Percentiles rank a stretch among this genome's conserved stretches.
These are phyloP conservation scores for Fomitopsis schrenkii DNA, from an alignment of 1,284 basidiomycete genomes.

Conservation along the genomic window DNA sequence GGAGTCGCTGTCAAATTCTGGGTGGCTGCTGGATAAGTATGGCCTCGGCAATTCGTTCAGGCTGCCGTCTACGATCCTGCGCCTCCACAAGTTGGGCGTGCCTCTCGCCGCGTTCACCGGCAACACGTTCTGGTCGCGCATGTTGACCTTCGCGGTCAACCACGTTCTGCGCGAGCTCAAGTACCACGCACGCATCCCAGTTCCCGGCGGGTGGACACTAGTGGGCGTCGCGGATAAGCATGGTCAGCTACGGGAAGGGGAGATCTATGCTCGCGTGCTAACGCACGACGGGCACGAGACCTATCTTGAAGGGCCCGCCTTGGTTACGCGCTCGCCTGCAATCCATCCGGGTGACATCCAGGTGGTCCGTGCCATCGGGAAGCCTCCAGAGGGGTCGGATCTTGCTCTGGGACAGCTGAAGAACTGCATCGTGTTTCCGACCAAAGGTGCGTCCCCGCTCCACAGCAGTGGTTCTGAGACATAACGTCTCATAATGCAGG, in stretches of 20 bases:
- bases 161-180: slow-evolving; percentile 65
- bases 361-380: slow-evolving; percentile 54
- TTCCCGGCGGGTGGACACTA: slow-evolving; percentile 57
- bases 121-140: slow-evolving; percentile 48
- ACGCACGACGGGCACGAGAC: slow-evolving; percentile 30
- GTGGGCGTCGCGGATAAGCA: slow-evolving; percentile 68
- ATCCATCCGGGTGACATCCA: slow-evolving; percentile 70
- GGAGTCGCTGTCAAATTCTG: slow-evolving; percentile 38
- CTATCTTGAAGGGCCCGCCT: slow-evolving; percentile 51
- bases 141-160: slow-evolving; percentile 49
- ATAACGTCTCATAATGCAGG: slow-evolving; percentile 31
- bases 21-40: slow-evolving; percentile 40
- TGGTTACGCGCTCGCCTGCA: slow-evolving; percentile 61
- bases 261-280: slow-evolving; percentile 58
- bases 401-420: slow-evolving; percentile 45
- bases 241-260: slow-evolving; percentile 40
- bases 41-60: slow-evolving; percentile 40
- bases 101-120: slow-evolving; percentile 18
- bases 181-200: slow-evolving; percentile 62
- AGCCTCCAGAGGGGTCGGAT: slow-evolving; percentile 44
- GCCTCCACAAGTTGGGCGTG: slow-evolving; percentile 31
- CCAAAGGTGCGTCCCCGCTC: slow-evolving; percentile 33
- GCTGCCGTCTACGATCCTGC: slow-evolving; percentile 34
- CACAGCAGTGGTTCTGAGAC: not conserved
- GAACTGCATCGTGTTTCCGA: slow-evolving; percentile 60